Conservation (phyloP, 140 eudicot species). For the Anethum foeniculum region DNA sequence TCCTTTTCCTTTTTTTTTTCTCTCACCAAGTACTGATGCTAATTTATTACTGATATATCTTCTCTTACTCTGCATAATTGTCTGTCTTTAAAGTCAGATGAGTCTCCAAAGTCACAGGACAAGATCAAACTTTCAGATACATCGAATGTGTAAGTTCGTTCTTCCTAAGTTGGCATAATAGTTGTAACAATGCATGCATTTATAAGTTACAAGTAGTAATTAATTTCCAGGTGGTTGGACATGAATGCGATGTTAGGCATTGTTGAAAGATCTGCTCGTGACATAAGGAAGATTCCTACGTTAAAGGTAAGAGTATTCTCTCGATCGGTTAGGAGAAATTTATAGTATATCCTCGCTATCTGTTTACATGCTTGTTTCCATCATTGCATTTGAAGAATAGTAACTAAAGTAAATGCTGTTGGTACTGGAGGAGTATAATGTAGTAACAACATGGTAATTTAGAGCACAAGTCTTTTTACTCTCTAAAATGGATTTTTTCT, state of each 20-base stretch:
- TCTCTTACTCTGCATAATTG: background rate
- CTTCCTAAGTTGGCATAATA: background rate
- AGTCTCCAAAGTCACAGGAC: constrained; percentile 1
- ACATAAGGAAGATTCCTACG: constrained; percentile 16
- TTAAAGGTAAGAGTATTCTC: constrained; percentile 24
- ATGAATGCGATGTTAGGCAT: constrained; percentile 25
- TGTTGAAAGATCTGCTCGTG: background rate
- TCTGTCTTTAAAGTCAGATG: background rate
- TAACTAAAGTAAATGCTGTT: constrained; percentile 2
- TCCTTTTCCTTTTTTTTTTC: background rate
- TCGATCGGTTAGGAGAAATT: background rate
- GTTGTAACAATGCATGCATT: background rate
- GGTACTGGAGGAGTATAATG: background rate
- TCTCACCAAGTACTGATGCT: background rate
- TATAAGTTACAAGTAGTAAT: background rate
- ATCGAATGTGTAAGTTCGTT: constrained; percentile 3
- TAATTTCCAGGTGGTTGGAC: constrained; percentile 36
- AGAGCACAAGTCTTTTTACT: background rate
- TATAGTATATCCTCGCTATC: background rate
- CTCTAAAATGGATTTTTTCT: background rate
- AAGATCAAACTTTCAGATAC: background rate
- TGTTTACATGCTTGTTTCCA: background rate
- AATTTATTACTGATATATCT: background rate
- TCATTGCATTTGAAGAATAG: background rate
- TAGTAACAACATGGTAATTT: background rate